phyloP scores from a whole-genome alignment of 352 stramenopile species.

The Phytophthora podocarpi region DNA sequence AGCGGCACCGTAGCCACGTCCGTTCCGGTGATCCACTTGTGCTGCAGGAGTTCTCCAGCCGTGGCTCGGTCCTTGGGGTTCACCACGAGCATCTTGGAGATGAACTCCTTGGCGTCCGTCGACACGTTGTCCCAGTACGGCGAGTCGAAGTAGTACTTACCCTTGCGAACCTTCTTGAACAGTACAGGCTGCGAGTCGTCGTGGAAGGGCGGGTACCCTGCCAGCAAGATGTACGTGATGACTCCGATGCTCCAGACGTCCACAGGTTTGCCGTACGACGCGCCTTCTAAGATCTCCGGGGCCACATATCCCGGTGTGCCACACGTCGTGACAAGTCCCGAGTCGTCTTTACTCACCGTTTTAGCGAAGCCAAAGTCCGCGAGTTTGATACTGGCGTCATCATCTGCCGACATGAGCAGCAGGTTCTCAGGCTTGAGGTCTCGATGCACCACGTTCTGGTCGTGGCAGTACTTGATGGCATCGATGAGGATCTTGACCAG shows the following conservation, averaged over 20 bases:
- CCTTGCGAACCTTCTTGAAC: conserved; percentile 89
- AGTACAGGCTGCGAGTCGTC: conserved; percentile 95
- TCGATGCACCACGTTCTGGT: conserved; percentile 83
- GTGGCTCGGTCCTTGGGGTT: conserved; percentile 76
- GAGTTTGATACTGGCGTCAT: conserved; percentile 92
- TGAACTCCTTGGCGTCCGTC: conserved; percentile 90
- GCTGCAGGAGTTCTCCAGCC: conserved; percentile 61
- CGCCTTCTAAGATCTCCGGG: conserved; percentile 85
- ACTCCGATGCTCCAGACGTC: conserved; percentile 89
- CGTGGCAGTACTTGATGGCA: conserved; percentile 90
- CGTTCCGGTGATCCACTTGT: conserved; percentile 75
- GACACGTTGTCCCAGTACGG: conserved; percentile 92
- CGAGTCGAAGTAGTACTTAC: conserved; percentile 88
- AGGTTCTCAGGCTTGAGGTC: conserved; percentile 91
- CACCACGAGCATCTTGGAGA: conserved; percentile 84
- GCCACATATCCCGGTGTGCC: conserved; percentile 83
- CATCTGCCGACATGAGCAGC: conserved; percentile 76
- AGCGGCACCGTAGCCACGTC: conserved; percentile 79
- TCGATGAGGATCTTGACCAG: conserved; percentile 81
- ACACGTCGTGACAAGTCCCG: conserved; percentile 72
- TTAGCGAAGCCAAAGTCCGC: conserved; percentile 95
- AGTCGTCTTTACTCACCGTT: conserved; percentile 68
- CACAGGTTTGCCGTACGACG: conserved; percentile 80
- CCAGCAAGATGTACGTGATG: conserved; percentile 92
- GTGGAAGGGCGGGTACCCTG: conserved; percentile 87